A percentile compares a stretch with the other conserved stretches of the same genome.
phyloP scores from a whole-genome alignment of 768 basidiomycete species.

The Kondoa malvinella region DNA sequence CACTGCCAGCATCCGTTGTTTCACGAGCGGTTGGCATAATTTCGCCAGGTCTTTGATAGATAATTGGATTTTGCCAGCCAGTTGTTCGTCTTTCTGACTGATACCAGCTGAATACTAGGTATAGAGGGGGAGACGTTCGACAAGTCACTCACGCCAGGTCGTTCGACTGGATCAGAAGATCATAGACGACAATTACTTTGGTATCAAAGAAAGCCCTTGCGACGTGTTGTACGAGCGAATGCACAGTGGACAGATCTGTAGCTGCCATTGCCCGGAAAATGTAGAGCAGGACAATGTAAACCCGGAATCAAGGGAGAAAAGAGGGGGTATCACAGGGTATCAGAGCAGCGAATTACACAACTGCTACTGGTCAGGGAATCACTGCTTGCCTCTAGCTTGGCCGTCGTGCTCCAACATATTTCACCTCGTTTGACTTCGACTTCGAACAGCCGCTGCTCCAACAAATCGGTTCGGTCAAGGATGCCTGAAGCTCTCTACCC shows the following conservation, averaged over 20 bases:
- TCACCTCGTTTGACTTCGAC: no score
- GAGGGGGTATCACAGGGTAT: background rate
- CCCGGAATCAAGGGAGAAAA: no score
- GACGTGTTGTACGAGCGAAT: constrained; percentile 75
- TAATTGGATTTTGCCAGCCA: constrained; percentile 76
- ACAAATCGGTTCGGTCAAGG: background rate
- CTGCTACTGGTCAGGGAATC: constrained; percentile 1
- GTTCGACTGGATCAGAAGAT: constrained; percentile 67
- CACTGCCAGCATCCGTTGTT: constrained; percentile 63
- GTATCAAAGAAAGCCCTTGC: constrained; percentile 87
- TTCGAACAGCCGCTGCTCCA: no score
- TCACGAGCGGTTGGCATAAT: constrained; percentile 61
- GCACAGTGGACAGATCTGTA: constrained; percentile 6
- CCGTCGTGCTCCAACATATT: no score
- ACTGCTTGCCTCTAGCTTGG: no score
- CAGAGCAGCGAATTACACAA: background rate
- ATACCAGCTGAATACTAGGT: background rate
- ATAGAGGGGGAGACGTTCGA: background rate
- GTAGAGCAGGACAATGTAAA: no score
- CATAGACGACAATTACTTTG: constrained; percentile 75
- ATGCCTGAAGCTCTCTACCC: background rate
- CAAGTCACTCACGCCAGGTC: constrained; percentile 59
- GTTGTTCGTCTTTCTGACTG: constrained; percentile 82
- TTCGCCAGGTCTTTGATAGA: constrained; percentile 81
- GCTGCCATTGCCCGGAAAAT: no score